A percentile compares a stretch with the other conserved stretches of the same genome.
Evolutionary conservation across 805 yeast species (phyloP).

Genomic region (Jamesozyma hellenica): DNA sequence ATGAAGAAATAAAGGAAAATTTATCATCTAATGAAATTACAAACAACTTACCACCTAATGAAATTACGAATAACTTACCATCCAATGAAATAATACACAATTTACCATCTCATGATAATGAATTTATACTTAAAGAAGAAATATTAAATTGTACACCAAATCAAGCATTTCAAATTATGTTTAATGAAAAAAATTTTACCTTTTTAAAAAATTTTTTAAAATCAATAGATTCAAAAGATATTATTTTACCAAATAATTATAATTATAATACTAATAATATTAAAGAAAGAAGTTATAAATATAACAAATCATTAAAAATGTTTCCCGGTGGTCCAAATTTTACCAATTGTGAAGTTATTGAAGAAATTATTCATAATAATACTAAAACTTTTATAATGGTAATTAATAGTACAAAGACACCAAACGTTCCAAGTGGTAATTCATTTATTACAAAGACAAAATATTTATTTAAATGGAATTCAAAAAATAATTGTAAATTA

Average conservation of each 20-base stretch:
- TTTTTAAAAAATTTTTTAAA: constrained; percentile 36
- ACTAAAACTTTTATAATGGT: constrained; percentile 46
- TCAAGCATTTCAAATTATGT: constrained; percentile 64
- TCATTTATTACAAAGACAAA: constrained; percentile 68
- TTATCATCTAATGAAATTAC: no score
- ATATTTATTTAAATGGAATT: constrained; percentile 67
- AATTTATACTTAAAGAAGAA: constrained; percentile 41
- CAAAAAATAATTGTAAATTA: constrained; percentile 47
- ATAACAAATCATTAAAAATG: constrained; percentile 56
- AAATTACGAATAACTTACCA: no score
- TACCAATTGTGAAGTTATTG: constrained; percentile 59
- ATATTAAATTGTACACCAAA: constrained; percentile 49
- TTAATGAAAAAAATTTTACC: constrained; percentile 45
- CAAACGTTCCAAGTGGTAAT: constrained; percentile 90
- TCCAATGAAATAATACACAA: no score
- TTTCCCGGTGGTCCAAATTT: constrained; percentile 89
- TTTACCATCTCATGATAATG: no score
- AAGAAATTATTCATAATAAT: constrained; percentile 53
- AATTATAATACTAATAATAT: constrained; percentile 28
- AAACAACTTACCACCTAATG: no score
- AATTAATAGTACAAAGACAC: constrained; percentile 60
- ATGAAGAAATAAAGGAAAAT: constrained; percentile 52
- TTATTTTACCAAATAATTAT: constrained; percentile 28
- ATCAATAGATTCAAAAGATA: constrained; percentile 30
- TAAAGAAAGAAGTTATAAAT: constrained; percentile 42